Evolutionary conservation across 1,139 yeast species (phyloP), one percentile per base, ranked within the genome.

Genomic region (Geotrichum citri-aurantii): DNA sequence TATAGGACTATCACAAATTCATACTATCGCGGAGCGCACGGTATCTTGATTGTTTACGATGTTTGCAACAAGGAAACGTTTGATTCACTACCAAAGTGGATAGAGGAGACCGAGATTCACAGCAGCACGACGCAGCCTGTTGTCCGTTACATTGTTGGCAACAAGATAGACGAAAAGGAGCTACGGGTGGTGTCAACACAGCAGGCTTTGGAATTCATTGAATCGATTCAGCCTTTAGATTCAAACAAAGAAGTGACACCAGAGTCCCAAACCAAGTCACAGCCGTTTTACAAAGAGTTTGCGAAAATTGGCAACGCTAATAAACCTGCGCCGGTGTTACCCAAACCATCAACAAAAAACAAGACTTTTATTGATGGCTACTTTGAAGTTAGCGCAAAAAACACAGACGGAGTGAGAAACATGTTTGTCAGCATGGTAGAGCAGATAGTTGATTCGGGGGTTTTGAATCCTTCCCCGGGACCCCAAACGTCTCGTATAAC

Each of bases 1-100:
- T 93, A 93, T 80, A 84, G 97, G 79, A 93, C 98, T 58, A 93
- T 93, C 74, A 93, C 99, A 54, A 91, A 98, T 26, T 97, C 98
- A 8, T 93, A 93, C 76, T 93, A 93, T 77, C 84, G 99, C 75
- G 97, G 98, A 59, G 99, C 99, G 61, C 90, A 91, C 93, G 99
- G 99, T 62, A 93, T 93, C 71, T 84, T 93, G 60, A 83, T 93
- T 67, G 96, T 93, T 54, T 93, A 93, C 75, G 99, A 93, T 73
- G 97, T 92, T 58, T 88, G 96, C 48, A 97, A 93, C 74, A 91
- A 91, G 69, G 84, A 93, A 75, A 87, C 97, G 49, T 93, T 92
- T 76, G 91, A 87, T 8, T 57, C 57, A 17, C 26, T 63, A 14
- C 63, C 60, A 12, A 57, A 61, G 37, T 63, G 65, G 65, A 58